These are phyloP conservation scores for Sungouiella blattae DNA, from an alignment of 805 yeast genomes.

Conservation along the genomic window DNA sequence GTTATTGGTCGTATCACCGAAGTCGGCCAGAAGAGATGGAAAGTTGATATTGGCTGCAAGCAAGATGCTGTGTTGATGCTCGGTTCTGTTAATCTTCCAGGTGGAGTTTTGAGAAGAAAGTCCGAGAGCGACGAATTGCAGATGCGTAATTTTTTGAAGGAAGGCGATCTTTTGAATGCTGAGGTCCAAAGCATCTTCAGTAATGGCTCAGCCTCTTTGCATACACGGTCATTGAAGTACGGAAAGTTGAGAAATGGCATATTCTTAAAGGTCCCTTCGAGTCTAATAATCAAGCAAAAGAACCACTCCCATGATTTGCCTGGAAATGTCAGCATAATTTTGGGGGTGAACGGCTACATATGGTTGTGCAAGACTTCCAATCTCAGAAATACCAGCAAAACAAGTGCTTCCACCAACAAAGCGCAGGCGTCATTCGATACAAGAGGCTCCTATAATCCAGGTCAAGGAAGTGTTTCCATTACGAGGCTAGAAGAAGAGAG, in stretches of 20 bases:
- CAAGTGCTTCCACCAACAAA: conserved; percentile 24
- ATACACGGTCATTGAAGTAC: conserved; percentile 91
- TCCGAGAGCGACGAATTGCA: conserved; percentile 94
- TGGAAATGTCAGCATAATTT: conserved; percentile 84
- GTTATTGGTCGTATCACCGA: conserved; percentile 91
- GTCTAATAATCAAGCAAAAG: conserved; percentile 78
- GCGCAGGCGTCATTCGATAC: conserved; percentile 39
- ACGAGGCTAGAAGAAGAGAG: conserved; percentile 90
- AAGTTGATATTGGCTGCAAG: conserved; percentile 92
- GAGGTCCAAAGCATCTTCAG: conserved; percentile 88
- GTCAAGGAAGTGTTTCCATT: conserved; percentile 62
- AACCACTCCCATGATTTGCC: conserved; percentile 87
- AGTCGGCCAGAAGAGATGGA: conserved; percentile 93
- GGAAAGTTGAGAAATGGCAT: conserved; percentile 93
- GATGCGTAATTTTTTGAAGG: conserved; percentile 91
- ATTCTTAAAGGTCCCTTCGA: conserved; percentile 75
- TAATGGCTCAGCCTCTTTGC: conserved; percentile 91
- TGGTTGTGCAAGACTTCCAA: conserved; percentile 68
- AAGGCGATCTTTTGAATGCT: conserved; percentile 92
- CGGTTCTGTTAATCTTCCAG: conserved; percentile 95
- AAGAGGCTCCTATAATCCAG: conserved; percentile 45
- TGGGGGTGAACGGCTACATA: conserved; percentile 93
- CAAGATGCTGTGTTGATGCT: conserved; percentile 90
- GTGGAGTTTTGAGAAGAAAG: conserved; percentile 92
- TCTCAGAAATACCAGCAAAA: conserved; percentile 16